These are phyloP conservation scores for Proliferodiscus dingleyae DNA, from an alignment of 2,329 filamentous ascomycete genomes.

Conservation along the genomic window DNA sequence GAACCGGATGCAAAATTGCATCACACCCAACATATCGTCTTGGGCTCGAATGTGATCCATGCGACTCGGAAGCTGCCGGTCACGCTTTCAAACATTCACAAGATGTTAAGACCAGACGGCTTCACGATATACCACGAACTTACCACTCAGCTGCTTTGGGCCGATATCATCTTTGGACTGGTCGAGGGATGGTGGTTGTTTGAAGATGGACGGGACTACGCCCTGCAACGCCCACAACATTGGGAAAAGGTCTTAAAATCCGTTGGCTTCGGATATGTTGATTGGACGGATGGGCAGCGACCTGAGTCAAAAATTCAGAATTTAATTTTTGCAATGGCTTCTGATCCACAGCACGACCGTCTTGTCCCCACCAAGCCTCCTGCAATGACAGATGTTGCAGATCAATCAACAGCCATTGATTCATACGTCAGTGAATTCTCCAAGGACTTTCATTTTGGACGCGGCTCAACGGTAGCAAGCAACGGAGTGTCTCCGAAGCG, in stretches of 20 bases:
- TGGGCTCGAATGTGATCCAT: conserved; percentile 19
- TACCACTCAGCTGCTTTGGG: neutral
- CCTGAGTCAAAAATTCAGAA: conserved; percentile 4
- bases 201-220: conserved; percentile 19
- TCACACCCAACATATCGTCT: conserved; percentile 11
- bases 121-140: conserved; percentile 16
- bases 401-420: no score
- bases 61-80: conserved; percentile 12
- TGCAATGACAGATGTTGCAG: no score
- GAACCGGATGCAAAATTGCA: conserved; percentile 7
- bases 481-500: neutral
- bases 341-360: conserved; percentile 5
- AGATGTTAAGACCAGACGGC: conserved; percentile 12
- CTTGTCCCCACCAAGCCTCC: no score
- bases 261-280: conserved; percentile 6
- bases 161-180: conserved; percentile 15
- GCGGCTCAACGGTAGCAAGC: no score
- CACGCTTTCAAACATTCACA: conserved; percentile 10
- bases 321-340: conserved; percentile 11
- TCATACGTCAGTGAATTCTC: no score
- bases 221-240: conserved; percentile 1
- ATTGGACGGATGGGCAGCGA: conserved; percentile 12
- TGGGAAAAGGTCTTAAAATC: conserved; percentile 12
- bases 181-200: conserved; percentile 23
- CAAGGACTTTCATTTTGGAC: no score